phyloP scores from a whole-genome alignment of 345 rosid genomes.

The Heritiera fomes region DNA sequence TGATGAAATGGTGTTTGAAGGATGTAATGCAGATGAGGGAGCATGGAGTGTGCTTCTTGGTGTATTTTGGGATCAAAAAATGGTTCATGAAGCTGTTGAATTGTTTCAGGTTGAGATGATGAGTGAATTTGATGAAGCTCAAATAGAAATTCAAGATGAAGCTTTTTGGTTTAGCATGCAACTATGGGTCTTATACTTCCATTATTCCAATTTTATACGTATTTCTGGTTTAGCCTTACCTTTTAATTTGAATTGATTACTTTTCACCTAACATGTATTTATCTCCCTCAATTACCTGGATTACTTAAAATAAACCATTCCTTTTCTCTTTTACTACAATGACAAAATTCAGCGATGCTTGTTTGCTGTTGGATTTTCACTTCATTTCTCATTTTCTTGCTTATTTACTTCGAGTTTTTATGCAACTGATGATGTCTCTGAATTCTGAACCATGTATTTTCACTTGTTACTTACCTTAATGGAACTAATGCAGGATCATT shows the following conservation, averaged over 20 bases:
- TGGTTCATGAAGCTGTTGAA: slow-evolving; percentile 36
- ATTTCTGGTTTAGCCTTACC: neutral
- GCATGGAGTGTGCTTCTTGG: slow-evolving; percentile 51
- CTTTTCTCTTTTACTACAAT: neutral
- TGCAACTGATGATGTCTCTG: neutral
- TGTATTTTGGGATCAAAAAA: slow-evolving; percentile 44
- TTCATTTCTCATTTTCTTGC: neutral
- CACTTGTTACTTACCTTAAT: neutral
- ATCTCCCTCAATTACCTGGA: neutral
- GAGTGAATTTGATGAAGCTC: slow-evolving; percentile 27
- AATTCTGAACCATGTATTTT: neutral
- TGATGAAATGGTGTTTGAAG: slow-evolving; percentile 72
- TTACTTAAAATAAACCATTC: neutral
- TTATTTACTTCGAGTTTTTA: neutral
- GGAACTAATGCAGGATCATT: neutral
- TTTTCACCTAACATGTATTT: neutral
- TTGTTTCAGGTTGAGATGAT: slow-evolving; percentile 27
- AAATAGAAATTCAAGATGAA: slow-evolving; percentile 20
- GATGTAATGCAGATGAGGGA: slow-evolving; percentile 56
- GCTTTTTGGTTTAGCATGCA: neutral
- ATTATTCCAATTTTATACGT: neutral
- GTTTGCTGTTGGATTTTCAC: neutral
- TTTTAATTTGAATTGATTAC: neutral
- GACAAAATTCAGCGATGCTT: neutral
- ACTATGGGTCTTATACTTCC: neutral